Evolutionary conservation across 257 asterid species (phyloP).

Genomic region (Nyctanthes arbortristis): DNA sequence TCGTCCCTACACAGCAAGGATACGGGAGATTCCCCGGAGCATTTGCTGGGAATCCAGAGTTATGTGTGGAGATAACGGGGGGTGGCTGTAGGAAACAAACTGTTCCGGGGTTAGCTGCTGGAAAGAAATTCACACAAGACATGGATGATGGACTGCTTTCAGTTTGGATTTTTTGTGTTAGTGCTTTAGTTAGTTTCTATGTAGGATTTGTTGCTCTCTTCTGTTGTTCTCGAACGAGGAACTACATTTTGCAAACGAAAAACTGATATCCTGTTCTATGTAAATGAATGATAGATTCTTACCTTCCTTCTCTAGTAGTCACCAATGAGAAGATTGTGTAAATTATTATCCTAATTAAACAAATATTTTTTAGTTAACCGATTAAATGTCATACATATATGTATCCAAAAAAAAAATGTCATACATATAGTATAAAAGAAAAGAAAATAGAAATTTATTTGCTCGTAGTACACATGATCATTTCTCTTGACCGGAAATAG

Average conservation of each 20-base stretch:
- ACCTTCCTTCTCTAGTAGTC: not conserved
- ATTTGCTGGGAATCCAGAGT: slow-evolving; percentile 73
- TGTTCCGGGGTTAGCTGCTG: slow-evolving; percentile 29
- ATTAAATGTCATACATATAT: too few species aligned
- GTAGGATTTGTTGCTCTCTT: slow-evolving; percentile 55
- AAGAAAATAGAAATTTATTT: too few species aligned
- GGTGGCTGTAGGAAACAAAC: slow-evolving; percentile 48
- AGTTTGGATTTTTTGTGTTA: slow-evolving; percentile 62
- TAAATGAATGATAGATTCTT: not conserved
- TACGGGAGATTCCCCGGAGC: slow-evolving; percentile 81
- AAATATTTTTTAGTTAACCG: too few species aligned
- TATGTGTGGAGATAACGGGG: slow-evolving; percentile 58
- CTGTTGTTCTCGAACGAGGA: slow-evolving; percentile 70
- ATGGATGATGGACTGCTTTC: slow-evolving; percentile 53
- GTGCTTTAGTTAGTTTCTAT: slow-evolving; percentile 77
- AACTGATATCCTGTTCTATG: not conserved
- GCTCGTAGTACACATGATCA: too few species aligned
- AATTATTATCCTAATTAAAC: too few species aligned
- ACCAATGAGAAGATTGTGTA: too few species aligned
- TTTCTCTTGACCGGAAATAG: too few species aligned
- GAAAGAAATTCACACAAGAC: slow-evolving; percentile 37
- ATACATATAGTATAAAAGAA: too few species aligned
- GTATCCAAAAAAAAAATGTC: too few species aligned
- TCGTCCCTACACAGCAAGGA: slow-evolving; percentile 52
- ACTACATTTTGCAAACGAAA: slow-evolving; percentile 74